Evolutionary conservation across 129 eudicot species (phyloP).

Genomic region (Centaurea solstitialis): DNA sequence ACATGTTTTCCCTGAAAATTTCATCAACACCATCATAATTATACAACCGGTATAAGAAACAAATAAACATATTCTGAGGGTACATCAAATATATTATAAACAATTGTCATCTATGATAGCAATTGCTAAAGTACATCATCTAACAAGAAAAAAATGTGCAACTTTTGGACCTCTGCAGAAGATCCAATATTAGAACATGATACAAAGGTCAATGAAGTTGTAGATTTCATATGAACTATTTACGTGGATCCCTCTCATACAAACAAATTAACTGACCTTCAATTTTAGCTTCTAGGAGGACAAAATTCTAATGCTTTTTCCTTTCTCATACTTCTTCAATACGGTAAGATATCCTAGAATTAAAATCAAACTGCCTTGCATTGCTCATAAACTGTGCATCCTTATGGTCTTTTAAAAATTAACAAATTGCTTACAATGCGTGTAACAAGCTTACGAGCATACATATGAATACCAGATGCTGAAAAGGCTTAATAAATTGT

Average conservation of each 20-base stretch:
- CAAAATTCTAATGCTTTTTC: not conserved
- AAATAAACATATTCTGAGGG: not conserved
- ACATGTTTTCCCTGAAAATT: constrained; percentile 61
- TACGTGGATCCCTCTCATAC: not conserved
- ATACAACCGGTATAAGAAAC: not conserved
- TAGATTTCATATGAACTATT: not conserved
- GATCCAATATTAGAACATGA: not conserved
- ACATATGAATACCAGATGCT: no score
- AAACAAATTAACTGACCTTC: not conserved
- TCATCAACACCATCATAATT: not conserved
- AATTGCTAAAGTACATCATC: not conserved
- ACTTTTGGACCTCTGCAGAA: not conserved
- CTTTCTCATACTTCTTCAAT: not conserved
- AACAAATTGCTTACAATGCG: no score
- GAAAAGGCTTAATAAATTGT: no score
- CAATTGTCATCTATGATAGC: not conserved
- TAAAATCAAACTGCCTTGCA: not conserved
- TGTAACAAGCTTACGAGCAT: no score
- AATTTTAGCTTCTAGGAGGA: not conserved
- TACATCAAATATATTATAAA: not conserved
- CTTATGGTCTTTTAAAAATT: no score
- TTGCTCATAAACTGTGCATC: not conserved
- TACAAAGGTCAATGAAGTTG: not conserved
- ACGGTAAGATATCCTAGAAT: not conserved
- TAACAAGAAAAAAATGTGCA: not conserved